Conservation (phyloP, 2,329 filamentous ascomycete genomes). For the Arthrinium phaeospermum region DNA sequence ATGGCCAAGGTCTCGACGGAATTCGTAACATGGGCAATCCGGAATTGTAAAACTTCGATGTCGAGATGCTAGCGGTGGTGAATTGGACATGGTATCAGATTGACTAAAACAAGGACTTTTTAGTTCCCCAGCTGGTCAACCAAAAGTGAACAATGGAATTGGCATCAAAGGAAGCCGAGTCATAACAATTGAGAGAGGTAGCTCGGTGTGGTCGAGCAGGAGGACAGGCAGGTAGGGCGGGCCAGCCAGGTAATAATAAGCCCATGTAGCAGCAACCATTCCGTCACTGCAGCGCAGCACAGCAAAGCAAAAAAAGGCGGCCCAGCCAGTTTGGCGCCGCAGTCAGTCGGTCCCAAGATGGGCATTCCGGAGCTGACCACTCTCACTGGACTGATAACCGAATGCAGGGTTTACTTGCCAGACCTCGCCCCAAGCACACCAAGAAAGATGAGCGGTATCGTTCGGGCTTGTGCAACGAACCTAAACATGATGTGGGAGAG, state of each 20-base stretch:
- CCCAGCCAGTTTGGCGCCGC: not conserved
- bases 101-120: not conserved
- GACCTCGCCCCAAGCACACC: not conserved
- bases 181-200: not conserved
- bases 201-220: not conserved
- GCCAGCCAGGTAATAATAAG: slow-evolving; percentile 10
- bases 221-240: not conserved
- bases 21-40: not conserved
- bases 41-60: not conserved
- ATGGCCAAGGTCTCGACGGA: not conserved
- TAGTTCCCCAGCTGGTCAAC: not conserved
- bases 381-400: slow-evolving; percentile 16
- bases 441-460: slow-evolving; percentile 1
- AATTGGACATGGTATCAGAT: not conserved
- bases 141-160: not conserved
- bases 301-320: not conserved
- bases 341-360: not conserved
- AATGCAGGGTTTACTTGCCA: slow-evolving; percentile 13
- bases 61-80: not conserved
- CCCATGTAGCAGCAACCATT: not conserved
- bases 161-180: not conserved
- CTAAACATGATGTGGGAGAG: slow-evolving; percentile 5
- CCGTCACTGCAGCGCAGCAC: not conserved
- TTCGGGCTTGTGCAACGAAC: slow-evolving; percentile 15
- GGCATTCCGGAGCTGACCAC: slow-evolving; percentile 5